phyloP scores from a whole-genome alignment of 2,329 filamentous ascomycete species.

The Monosporascus sp. region DNA sequence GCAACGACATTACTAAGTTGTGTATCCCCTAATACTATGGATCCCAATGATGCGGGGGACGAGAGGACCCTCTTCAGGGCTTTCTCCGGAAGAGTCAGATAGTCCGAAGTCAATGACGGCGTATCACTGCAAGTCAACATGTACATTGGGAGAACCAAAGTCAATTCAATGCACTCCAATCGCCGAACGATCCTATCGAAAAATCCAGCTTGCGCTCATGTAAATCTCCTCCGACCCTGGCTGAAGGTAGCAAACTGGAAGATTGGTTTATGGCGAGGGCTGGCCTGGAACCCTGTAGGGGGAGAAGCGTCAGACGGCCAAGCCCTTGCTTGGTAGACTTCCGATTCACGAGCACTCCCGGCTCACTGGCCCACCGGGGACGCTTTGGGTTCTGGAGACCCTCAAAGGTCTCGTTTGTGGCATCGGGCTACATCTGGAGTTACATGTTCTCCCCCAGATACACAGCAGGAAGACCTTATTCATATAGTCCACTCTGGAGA shows the following conservation, averaged over 20 bases:
- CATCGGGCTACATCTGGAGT: background rate
- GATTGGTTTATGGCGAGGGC: conserved; percentile 10
- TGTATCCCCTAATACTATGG: too few relatives aligned
- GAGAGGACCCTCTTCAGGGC: too few relatives aligned
- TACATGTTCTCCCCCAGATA: background rate
- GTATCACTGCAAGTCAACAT: background rate
- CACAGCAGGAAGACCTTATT: background rate
- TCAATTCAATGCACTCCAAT: conserved; percentile 31
- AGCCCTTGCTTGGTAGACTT: background rate
- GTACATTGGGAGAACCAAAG: conserved; percentile 18
- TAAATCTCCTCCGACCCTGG: conserved; percentile 23
- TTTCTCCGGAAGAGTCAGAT: too few relatives aligned
- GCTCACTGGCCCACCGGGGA: background rate
- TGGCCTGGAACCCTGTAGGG: background rate
- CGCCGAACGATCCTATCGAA: conserved; percentile 27
- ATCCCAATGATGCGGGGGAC: too few relatives aligned
- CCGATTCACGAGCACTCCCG: background rate
- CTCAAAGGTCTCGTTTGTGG: background rate
- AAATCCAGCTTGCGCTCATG: conserved; percentile 29
- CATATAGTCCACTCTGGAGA: background rate
- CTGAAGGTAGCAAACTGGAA: conserved; percentile 26
- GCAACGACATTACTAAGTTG: too few relatives aligned
- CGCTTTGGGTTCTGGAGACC: background rate
- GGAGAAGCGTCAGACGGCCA: background rate
- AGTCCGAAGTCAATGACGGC: conserved; percentile 4